Evolutionary conservation across 345 rosid genomes (phyloP), one percentile per base, ranked within the genome.

Genomic region (Chamaenerion angustifolium): DNA sequence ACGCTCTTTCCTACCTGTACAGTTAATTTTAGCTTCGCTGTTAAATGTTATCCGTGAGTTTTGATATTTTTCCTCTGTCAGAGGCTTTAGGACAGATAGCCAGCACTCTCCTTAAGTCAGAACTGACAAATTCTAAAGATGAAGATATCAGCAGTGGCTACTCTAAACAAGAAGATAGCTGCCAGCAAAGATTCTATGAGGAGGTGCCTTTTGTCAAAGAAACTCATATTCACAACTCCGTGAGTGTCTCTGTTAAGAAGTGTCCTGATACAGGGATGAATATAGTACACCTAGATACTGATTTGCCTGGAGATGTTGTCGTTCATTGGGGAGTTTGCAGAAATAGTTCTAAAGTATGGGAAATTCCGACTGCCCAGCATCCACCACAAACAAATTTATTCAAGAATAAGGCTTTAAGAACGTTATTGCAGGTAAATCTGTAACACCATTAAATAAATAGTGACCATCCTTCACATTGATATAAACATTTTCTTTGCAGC

Each of bases 271-370:
- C 80, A 45, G 72, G 69, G 42, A 86, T 72, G 64, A 75, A 68
- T 73, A 65, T 83, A 54, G 56, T 86, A 40, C 63, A 57, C 51
- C 57, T 90, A 56, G 96, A 83, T 57, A 83, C 89, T 52, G 95
- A 86, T 80, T 61, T 86, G 45, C 79, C 81, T 25, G 96, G 80
- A 75, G 80, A 82, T 68, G 89, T 83, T 55, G 57, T 74, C 70
- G 80, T 83, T 61, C 98, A 90, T 75, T 90, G 98, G 98, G 98
- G 98, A 60, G 85, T 83, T 68, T 86, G 93, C 76, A 86, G 78
- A 76, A 81, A 72, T 62, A 80, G 68, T 52, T 52, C 67, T 40
- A 81, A 68, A 76, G 71, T 59, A 31, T 90, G 98, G 96, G 93
- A 81, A 74, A 72, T 83, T 70, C 93, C 89, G 55, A 62, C 76